phyloP scores from a whole-genome alignment of 768 basidiomycete species.

The Mrakia hoshinonis region DNA sequence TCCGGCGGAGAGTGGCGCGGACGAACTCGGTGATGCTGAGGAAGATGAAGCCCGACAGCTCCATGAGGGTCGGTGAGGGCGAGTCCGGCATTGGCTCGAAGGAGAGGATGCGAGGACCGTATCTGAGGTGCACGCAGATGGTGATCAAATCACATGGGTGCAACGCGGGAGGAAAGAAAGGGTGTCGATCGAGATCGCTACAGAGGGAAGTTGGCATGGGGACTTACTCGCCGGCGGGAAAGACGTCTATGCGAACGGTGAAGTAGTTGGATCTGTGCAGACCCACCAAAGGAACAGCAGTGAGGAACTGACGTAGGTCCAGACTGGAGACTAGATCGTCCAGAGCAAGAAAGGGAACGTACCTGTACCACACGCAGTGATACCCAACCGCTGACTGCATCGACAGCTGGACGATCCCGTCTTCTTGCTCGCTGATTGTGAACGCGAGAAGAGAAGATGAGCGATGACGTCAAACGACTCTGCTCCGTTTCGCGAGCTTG shows the following conservation, averaged over 20 bases:
- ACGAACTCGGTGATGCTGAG: conserved; percentile 9
- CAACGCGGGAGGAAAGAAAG: neutral
- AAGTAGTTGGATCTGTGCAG: neutral
- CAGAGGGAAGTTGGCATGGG: neutral
- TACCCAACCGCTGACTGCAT: neutral
- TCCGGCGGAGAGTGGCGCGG: neutral
- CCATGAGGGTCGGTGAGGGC: neutral
- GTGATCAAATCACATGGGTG: too few species aligned
- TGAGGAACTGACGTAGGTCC: neutral
- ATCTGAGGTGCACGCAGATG: neutral
- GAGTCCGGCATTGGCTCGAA: neutral
- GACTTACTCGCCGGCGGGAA: conserved; percentile 2
- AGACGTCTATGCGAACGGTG: neutral
- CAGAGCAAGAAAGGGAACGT: too few species aligned
- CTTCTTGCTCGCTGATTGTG: neutral
- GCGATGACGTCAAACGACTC: neutral
- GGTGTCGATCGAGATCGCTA: neutral
- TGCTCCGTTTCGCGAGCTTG: neutral
- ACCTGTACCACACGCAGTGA: neutral
- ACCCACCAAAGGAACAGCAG: too few species aligned
- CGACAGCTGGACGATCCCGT: neutral
- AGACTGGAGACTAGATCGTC: too few species aligned
- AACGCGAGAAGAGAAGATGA: neutral
- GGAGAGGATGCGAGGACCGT: conserved; percentile 4
- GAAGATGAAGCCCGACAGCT: conserved; percentile 1